Evolutionary conservation across 2,329 filamentous ascomycete species (phyloP), one percentile per base, ranked within the genome.

Genomic region (Gaeumannomyces sp.): DNA sequence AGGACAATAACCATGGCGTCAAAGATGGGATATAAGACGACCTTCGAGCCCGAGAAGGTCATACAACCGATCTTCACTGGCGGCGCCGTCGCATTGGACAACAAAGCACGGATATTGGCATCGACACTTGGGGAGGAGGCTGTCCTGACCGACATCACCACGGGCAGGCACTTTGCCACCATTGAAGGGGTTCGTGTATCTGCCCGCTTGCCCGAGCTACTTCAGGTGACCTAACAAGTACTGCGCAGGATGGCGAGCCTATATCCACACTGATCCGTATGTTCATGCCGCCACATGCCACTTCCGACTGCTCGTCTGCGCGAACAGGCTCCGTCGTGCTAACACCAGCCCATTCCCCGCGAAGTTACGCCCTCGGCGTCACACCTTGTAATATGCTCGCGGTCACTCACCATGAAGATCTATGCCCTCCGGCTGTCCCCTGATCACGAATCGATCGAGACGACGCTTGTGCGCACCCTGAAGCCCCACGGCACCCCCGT

Each of bases 61-160:
- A 90, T 99, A 65, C 91, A 93, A 71, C 95, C 95, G 27, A 94
- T 98, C 62, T 97, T 95, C 74, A 97, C 94, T 2, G 95, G 95
- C 64, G 95, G 95, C 59, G 89, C 91, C 69, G 88, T 96, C 66
- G 88, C 92, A 35, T 84, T 98, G 67, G 92, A 94, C 80, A 85
- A 88, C 75, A 86, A 87, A 77, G 93, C 93, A 63, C 86, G 86
- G 71, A 86, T 98, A 68, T 83, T 99, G 64, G 94, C 93, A 59
- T 93, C 93, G 29, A 93, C 91, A 50, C 80, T 98, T n/a, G 93
- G 91, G 50, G 95, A 99, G 75, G 92, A 97, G 84, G 93, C 88
- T 25, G 80, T 98, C 64, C 81, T 99, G 70, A 95, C 94, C 29
- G 88, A 97, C 76, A 83, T 96, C 68, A 85, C 88, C 70, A 95